Evolutionary conservation across 1,284 basidiomycete species (phyloP).

Genomic region (Trichosporon asahii): DNA sequence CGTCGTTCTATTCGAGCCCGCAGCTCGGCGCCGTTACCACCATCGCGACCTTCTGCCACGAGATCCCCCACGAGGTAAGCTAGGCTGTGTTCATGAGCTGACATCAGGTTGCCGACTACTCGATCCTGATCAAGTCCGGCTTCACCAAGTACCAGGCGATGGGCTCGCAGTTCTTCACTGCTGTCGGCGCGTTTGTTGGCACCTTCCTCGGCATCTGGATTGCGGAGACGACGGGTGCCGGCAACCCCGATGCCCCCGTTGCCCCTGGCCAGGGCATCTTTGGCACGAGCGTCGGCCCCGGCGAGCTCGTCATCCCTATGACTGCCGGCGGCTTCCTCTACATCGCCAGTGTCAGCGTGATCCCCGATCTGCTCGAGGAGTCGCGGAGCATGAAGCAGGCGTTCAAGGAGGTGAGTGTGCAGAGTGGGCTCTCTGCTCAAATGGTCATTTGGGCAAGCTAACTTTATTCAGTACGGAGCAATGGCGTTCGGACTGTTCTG

Average conservation of each 20-base stretch:
- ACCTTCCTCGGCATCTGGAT: conserved; percentile 87
- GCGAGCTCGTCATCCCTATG: conserved; percentile 83
- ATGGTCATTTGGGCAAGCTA: not conserved
- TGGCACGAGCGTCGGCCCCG: conserved; percentile 70
- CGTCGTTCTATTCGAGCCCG: conserved; percentile 83
- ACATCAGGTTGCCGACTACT: conserved; percentile 76
- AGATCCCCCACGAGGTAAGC: conserved; percentile 72
- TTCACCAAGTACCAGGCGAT: conserved; percentile 85
- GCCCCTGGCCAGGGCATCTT: conserved; percentile 64
- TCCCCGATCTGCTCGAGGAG: conserved; percentile 78
- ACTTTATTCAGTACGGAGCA: conserved; percentile 65
- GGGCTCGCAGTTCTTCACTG: conserved; percentile 84
- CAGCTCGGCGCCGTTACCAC: conserved; percentile 85
- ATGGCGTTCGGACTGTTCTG: conserved; percentile 83
- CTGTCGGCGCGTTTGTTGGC: conserved; percentile 81
- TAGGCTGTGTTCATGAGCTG: not conserved
- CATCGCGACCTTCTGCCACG: conserved; percentile 84
- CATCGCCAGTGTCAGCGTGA: conserved; percentile 78
- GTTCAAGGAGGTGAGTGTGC: conserved; percentile 68
- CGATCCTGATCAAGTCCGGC: conserved; percentile 79
- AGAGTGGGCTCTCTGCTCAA: conserved; percentile 9
- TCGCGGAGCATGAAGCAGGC: conserved; percentile 81
- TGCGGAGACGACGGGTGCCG: conserved; percentile 54
- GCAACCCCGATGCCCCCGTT: conserved; percentile 31
- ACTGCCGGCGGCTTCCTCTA: conserved; percentile 85